These are phyloP conservation scores for Micromonas pusilla DNA, from an alignment of 139 green algal species.

Conservation along the genomic window DNA sequence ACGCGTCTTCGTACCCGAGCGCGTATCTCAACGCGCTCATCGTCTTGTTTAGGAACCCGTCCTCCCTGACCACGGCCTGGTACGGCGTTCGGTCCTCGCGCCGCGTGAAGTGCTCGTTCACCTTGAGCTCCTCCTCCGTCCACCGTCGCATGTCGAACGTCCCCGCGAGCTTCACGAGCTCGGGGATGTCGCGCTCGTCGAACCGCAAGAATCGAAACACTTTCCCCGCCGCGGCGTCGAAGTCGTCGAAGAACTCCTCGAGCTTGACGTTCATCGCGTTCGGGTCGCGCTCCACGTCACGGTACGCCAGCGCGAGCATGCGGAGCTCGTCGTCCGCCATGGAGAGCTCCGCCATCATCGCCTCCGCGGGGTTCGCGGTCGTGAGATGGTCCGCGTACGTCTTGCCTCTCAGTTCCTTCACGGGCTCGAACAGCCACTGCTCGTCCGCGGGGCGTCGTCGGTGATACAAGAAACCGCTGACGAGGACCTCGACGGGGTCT, in stretches of 20 bases:
- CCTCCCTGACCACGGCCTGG: not conserved
- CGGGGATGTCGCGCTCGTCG: not conserved
- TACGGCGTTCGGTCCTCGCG: not conserved
- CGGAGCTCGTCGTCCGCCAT: constrained; percentile 20
- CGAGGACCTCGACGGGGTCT: constrained; percentile 3
- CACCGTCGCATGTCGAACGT: not conserved
- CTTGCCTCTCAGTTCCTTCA: not conserved
- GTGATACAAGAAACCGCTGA: constrained; percentile 16
- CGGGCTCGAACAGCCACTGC: not conserved
- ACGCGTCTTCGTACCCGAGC: not conserved
- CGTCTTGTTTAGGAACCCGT: not conserved
- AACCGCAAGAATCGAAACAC: constrained; percentile 5
- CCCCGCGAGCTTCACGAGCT: not conserved
- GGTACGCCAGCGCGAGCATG: not conserved
- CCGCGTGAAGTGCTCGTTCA: constrained; percentile 11
- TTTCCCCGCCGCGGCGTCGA: not conserved
- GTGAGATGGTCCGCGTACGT: constrained; percentile 1
- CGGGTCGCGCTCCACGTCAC: not conserved
- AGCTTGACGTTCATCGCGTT: constrained; percentile 2
- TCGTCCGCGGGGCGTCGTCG: not conserved
- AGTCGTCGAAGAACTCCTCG: not conserved
- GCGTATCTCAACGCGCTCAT: not conserved
- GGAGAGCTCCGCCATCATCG: constrained; percentile 2
- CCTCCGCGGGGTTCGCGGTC: not conserved
- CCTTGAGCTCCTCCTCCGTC: not conserved